These are phyloP conservation scores for Aspergillus sp. DNA, from an alignment of 2,329 filamentous ascomycete genomes.

Conservation along the genomic window DNA sequence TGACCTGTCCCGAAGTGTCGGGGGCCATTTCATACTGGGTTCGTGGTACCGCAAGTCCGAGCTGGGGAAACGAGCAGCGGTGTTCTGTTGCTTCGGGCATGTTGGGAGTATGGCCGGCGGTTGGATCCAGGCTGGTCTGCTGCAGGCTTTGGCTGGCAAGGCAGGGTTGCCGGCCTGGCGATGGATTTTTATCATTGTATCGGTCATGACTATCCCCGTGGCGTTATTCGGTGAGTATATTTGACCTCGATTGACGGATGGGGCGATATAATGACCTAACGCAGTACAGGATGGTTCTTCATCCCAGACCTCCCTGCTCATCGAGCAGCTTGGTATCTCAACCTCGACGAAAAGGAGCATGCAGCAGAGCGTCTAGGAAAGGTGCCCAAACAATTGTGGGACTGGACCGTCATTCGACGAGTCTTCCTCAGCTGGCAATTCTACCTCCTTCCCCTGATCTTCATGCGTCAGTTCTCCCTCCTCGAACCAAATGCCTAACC, in stretches of 20 bases:
- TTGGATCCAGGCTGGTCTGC: conserved; percentile 47
- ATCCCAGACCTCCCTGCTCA: conserved; percentile 47
- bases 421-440: conserved; percentile 48
- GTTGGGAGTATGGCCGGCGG: conserved; percentile 47
- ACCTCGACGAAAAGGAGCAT: conserved; percentile 31
- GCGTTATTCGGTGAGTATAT: conserved; percentile 23
- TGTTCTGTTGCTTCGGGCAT: conserved; percentile 44
- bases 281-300: conserved; percentile 46
- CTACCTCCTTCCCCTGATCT: conserved; percentile 46
- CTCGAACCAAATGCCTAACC: too few species aligned
- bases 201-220: conserved; percentile 43
- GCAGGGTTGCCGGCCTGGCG: conserved; percentile 42
- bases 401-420: conserved; percentile 31
- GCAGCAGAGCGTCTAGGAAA: conserved; percentile 39
- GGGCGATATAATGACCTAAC: conserved; percentile 7
- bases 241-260: not conserved
- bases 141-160: conserved; percentile 37
- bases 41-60: not conserved
- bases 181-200: conserved; percentile 47
- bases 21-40: not conserved
- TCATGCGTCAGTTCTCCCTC: conserved; percentile 38
- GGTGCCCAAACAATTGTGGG: conserved; percentile 27
- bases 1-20: not conserved
- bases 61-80: not conserved
- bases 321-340: conserved; percentile 43